These are phyloP conservation scores for Thermothelomyces thermophilus DNA, from an alignment of 2,329 filamentous ascomycete species.

Conservation along the genomic window DNA sequence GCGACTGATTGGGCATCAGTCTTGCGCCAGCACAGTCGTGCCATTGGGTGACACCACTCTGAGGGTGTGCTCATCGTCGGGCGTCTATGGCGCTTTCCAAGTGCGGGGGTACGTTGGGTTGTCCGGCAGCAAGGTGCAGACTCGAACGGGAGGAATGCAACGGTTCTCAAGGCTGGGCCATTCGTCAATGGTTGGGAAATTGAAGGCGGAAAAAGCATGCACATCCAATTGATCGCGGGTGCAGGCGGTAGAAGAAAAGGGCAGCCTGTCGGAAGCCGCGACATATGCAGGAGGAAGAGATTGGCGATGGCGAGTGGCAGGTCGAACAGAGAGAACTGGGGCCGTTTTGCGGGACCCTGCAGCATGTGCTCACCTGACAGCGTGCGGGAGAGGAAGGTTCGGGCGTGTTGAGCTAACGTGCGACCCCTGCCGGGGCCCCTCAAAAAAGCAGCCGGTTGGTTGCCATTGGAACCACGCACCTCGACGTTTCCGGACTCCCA, in stretches of 20 bases:
- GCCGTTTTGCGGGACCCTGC: constrained; percentile 13
- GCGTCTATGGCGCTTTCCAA: constrained; percentile 19
- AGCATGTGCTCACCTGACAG: constrained; percentile 23
- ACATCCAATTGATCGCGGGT: constrained; percentile 14
- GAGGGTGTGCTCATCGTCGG: constrained; percentile 22
- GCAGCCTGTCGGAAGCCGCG: constrained; percentile 25
- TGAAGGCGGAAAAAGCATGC: constrained; percentile 7
- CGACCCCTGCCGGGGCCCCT: constrained; percentile 11
- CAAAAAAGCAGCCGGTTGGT: constrained; percentile 1
- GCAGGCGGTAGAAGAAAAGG: constrained; percentile 19
- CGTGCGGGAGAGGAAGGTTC: constrained; percentile 19
- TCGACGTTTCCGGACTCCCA: constrained; percentile 16
- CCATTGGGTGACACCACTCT: constrained; percentile 7
- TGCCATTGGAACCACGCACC: constrained; percentile 26
- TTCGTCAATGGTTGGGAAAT: constrained; percentile 20
- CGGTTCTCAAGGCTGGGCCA: constrained; percentile 16
- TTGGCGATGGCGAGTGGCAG: constrained; percentile 21
- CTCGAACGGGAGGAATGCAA: constrained; percentile 14
- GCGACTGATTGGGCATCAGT: constrained; percentile 17
- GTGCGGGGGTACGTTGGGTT: constrained; percentile 24
- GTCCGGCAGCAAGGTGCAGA: constrained; percentile 17
- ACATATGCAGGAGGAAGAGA: constrained; percentile 12
- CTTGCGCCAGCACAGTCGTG: constrained; percentile 10
- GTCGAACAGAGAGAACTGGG: neutral
- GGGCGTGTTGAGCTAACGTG: constrained; percentile 16